A percentile compares a stretch with the other conserved stretches of the same genome.
Evolutionary conservation across 1,284 basidiomycete genomes (phyloP).

Genomic region (Ustilago nuda): DNA sequence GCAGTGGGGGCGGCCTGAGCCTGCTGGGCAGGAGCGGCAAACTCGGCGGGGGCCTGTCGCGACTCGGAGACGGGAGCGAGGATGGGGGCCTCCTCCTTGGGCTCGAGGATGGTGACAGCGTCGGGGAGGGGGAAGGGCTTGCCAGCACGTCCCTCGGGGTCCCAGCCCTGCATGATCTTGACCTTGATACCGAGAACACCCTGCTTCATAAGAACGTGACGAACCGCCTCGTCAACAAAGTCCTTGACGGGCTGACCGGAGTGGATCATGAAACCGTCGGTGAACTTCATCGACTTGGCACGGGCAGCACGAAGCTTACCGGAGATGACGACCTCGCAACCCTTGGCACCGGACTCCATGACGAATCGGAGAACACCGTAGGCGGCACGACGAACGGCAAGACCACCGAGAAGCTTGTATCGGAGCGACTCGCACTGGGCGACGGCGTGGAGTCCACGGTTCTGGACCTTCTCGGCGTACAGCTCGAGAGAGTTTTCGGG

Average conservation of each 20-base stretch:
- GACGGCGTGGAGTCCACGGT: slow-evolving; percentile 97
- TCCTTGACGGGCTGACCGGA: slow-evolving; percentile 97
- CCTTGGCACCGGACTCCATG: slow-evolving; percentile 99
- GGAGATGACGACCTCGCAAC: slow-evolving; percentile 99
- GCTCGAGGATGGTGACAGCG: slow-evolving; percentile 89
- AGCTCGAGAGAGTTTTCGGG: slow-evolving; percentile 97
- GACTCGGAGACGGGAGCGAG: slow-evolving; percentile 67
- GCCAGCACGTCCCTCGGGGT: slow-evolving; percentile 80
- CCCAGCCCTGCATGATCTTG: slow-evolving; percentile 99
- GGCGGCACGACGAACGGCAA: slow-evolving; percentile 98
- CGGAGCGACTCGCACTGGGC: slow-evolving; percentile 98
- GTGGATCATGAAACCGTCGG: slow-evolving; percentile 99
- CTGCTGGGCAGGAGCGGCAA: slow-evolving; percentile 41
- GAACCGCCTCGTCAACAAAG: slow-evolving; percentile 97
- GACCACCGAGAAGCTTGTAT: slow-evolving; percentile 99
- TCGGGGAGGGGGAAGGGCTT: slow-evolving; percentile 96
- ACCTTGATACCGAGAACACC: slow-evolving; percentile 99
- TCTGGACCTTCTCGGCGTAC: slow-evolving; percentile 99
- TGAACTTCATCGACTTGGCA: slow-evolving; percentile 99
- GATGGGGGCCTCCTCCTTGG: slow-evolving; percentile 75
- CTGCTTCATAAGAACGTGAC: slow-evolving; percentile 97
- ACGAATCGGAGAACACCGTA: slow-evolving; percentile 99
- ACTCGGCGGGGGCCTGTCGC: slow-evolving; percentile 57
- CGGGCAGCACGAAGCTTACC: slow-evolving; percentile 99
- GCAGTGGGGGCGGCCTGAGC: slow-evolving; percentile 50